phyloP scores from a whole-genome alignment of 2,329 filamentous ascomycete species.

The Beauveria sp. region DNA sequence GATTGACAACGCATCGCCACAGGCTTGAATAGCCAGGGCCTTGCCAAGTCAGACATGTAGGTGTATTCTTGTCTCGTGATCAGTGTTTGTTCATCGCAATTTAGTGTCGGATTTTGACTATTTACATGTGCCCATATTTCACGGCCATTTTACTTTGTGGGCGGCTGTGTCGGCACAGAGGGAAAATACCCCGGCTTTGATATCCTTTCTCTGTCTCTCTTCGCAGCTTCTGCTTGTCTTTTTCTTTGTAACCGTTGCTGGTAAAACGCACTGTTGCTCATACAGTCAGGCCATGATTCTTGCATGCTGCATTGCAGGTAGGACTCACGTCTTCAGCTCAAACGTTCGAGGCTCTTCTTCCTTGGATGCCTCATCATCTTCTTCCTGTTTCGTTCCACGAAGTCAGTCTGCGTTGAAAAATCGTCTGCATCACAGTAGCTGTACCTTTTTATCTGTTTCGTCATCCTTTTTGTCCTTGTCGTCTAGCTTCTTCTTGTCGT shows the following conservation, averaged over 20 bases:
- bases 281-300: neutral
- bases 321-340: constrained; percentile 64
- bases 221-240: constrained; percentile 45
- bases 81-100: neutral
- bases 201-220: constrained; percentile 71
- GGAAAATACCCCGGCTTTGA: constrained; percentile 77
- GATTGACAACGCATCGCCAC: too few relatives aligned
- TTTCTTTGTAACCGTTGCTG: constrained; percentile 76
- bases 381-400: constrained; percentile 13
- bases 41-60: too few relatives aligned
- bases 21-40: too few relatives aligned
- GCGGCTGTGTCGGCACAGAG: constrained; percentile 63
- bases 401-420: neutral
- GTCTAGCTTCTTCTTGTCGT: constrained; percentile 36
- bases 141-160: constrained; percentile 14
- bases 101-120: neutral
- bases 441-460: constrained; percentile 28
- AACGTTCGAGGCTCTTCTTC: constrained; percentile 75
- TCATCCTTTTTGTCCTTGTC: constrained; percentile 31
- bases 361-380: constrained; percentile 17
- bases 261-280: constrained; percentile 62
- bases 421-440: too few relatives aligned
- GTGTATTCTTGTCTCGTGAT: neutral
- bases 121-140: neutral
- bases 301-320: neutral